Conservation (phyloP, 345 rosid genomes). For the Corymbia maculata region DNA sequence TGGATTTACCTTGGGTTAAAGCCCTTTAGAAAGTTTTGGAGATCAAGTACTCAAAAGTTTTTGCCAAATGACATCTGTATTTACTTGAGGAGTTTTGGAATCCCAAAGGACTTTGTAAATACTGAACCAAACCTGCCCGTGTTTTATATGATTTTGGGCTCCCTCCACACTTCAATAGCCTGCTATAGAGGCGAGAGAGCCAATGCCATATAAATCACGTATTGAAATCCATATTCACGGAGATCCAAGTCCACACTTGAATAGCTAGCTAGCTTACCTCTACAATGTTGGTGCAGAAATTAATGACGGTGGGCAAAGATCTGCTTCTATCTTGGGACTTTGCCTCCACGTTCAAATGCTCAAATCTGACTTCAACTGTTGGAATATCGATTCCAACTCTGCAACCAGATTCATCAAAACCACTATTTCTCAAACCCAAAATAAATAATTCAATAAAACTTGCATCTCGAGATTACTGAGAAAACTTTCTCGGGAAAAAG, state of each 20-base stretch:
- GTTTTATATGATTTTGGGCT: background rate
- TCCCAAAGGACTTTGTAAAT: too few species aligned
- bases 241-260: too few species aligned
- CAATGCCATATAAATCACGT: background rate
- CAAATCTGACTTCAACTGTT: constrained; percentile 44
- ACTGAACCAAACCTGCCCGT: too few species aligned
- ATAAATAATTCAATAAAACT: background rate
- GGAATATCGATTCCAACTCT: constrained; percentile 52
- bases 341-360: constrained; percentile 39
- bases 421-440: background rate
- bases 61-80: too few species aligned
- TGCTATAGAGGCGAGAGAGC: background rate
- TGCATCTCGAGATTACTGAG: background rate
- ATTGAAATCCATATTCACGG: background rate
- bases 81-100: too few species aligned
- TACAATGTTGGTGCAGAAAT: constrained; percentile 28
- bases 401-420: background rate
- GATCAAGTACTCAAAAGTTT: too few species aligned
- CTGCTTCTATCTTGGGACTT: constrained; percentile 54
- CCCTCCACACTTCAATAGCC: background rate
- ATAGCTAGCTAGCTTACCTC: too few species aligned
- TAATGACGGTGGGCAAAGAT: constrained; percentile 55
- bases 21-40: too few species aligned
- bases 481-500: background rate
- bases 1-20: too few species aligned